phyloP scores from a whole-genome alignment of 2,329 filamentous ascomycete species.

The Chrysoporthe deuterocubensis region DNA sequence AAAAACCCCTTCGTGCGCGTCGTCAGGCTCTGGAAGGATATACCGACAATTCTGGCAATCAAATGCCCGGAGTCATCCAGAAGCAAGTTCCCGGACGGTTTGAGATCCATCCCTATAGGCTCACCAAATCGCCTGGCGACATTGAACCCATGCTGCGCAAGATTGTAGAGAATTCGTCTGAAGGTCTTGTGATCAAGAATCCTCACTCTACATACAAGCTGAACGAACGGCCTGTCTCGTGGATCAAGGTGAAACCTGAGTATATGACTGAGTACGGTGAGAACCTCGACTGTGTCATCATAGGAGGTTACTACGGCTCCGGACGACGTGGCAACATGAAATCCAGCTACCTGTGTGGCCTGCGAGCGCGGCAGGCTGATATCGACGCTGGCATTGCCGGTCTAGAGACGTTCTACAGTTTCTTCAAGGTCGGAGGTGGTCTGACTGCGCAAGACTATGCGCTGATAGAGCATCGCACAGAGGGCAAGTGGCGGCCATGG shows the following conservation, averaged over 20 bases:
- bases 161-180: conserved; percentile 84
- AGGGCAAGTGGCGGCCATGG: conserved; percentile 92
- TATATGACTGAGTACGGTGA: conserved; percentile 98
- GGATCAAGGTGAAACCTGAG: conserved; percentile 98
- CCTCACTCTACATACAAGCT: conserved; percentile 84
- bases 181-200: conserved; percentile 93
- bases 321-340: conserved; percentile 81
- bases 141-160: conserved; percentile 81
- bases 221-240: conserved; percentile 91
- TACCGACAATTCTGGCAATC: conserved; percentile 46
- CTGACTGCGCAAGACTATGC: conserved; percentile 85
- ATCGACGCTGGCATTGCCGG: conserved; percentile 58
- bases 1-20: conserved; percentile 82
- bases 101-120: conserved; percentile 77
- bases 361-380: conserved; percentile 74
- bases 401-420: conserved; percentile 83
- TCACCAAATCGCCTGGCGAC: conserved; percentile 68
- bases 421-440: conserved; percentile 97
- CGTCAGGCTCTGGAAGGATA: conserved; percentile 57
- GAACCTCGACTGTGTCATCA: conserved; percentile 83
- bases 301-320: conserved; percentile 92
- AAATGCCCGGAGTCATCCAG: conserved; percentile 63
- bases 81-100: conserved; percentile 71
- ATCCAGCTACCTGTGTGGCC: conserved; percentile 87
- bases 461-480: conserved; percentile 78